Evolutionary conservation across 768 basidiomycete species (phyloP), one percentile per base, ranked within the genome.

Genomic region (Tulasnella sp.): DNA sequence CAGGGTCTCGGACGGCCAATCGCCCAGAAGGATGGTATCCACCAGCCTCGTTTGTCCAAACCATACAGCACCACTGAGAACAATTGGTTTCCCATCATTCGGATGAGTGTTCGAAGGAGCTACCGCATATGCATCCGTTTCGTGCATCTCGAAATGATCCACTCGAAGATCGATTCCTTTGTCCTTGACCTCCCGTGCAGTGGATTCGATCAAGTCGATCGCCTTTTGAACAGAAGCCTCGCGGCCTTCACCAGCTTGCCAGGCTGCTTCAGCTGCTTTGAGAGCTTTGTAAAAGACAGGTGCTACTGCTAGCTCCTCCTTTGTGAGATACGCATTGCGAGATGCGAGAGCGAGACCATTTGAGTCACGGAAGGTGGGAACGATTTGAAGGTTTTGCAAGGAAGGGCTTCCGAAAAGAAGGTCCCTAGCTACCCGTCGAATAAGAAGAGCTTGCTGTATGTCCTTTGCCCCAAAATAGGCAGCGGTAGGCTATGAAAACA

Each of bases 401-500:
- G 74, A 68, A 0, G 93, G 93, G 61, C 86, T 73, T 4, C 82
- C 68, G 16, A 90, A 64, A 7, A 92, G 75, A 4, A 95, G 70
- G 63, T 99, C 93, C 28, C 72, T 68, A 47, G 74, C 73, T 65
- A 98, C 70, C 4, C 79, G 77, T 31, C 82, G 81, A 29, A 98
- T 71, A 37, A 99, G 67, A 13, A 96, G 68, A 0, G 84, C 88
- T 63, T 99, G 93, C 62, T 99, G 93, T 47, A 99, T 95, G 63
- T 96, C 93, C 63, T 96, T 98, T 66, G 96, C 91, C 1, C 93
- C 93, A 56, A 98, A 93, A 64, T 98, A 95, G 20, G 85, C 80
- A 56, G 81, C 77, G 37, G 85, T 86, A 5, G 92, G 92, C 90
- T 92, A 63, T 24, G 19, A 16, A 35, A 24, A 16, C 51, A n/a